Evolutionary conservation across 176 grass and related monocot species (phyloP).

Genomic region (Bothriochloa decipiens): DNA sequence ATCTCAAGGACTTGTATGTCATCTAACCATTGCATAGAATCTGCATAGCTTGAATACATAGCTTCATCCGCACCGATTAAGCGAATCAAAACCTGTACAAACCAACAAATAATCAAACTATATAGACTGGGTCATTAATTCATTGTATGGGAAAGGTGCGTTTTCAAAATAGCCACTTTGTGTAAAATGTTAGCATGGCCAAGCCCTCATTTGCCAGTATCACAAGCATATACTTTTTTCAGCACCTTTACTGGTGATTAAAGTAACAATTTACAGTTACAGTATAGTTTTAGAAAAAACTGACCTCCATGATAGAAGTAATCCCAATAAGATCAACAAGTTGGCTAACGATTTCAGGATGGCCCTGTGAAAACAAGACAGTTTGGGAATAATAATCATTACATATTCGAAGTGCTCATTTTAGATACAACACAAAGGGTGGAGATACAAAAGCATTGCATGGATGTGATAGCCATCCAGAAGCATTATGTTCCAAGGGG

Average conservation of each 20-base stretch:
- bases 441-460: conserved; percentile 17
- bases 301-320: conserved; percentile 99
- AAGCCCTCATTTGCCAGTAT: not conserved
- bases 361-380: conserved; percentile 61
- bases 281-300: conserved; percentile 16
- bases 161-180: conserved; percentile 14
- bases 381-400: conserved; percentile 19
- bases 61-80: conserved; percentile 92
- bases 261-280: not conserved
- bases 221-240: conserved; percentile 6
- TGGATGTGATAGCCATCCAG: not conserved
- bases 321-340: conserved; percentile 94
- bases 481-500: conserved; percentile 16
- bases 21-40: conserved; percentile 95
- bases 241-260: not conserved
- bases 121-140: not conserved
- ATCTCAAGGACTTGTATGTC: conserved; percentile 93
- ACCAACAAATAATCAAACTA: conserved; percentile 31
- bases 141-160: not conserved
- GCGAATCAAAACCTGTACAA: conserved; percentile 78
- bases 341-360: conserved; percentile 81
- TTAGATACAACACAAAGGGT: conserved; percentile 5
- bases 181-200: not conserved
- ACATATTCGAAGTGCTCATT: conserved; percentile 10
- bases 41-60: conserved; percentile 73